phyloP scores from a whole-genome alignment of 2,329 filamentous ascomycete genomes.

The Claviceps fusiformis region DNA sequence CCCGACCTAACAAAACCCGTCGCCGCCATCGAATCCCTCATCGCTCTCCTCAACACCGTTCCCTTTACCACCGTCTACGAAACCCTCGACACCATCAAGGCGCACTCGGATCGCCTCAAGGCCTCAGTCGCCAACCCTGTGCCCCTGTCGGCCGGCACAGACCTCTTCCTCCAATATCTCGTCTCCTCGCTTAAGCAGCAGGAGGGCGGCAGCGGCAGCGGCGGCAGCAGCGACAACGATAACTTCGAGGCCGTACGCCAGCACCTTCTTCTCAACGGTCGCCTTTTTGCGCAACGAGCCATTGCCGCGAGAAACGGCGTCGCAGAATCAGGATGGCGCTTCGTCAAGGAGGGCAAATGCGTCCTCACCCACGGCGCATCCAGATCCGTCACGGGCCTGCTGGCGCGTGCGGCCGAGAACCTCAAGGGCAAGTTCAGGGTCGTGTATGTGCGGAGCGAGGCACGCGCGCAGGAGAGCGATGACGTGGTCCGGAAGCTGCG shows the following conservation, averaged over 20 bases:
- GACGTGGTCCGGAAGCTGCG: constrained; percentile 59
- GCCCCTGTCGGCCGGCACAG: constrained; percentile 82
- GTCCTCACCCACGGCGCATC: constrained; percentile 88
- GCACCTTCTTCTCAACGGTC: constrained; percentile 74
- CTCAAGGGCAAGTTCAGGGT: constrained; percentile 60
- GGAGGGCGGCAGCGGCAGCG: constrained; percentile 13
- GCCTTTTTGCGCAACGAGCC: constrained; percentile 74
- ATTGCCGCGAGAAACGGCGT: constrained; percentile 77
- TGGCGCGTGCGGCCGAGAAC: constrained; percentile 53
- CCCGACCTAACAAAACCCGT: constrained; percentile 89
- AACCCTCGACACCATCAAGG: constrained; percentile 73
- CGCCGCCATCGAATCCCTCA: constrained; percentile 83
- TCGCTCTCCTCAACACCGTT: constrained; percentile 68
- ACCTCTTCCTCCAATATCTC: constrained; percentile 90
- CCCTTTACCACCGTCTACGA: constrained; percentile 82
- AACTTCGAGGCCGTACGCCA: constrained; percentile 67
- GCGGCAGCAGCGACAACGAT: background rate
- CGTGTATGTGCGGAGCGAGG: constrained; percentile 58
- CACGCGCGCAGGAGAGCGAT: constrained; percentile 46
- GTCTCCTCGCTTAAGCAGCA: constrained; percentile 56
- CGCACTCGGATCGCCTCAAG: constrained; percentile 66
- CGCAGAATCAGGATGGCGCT: constrained; percentile 62
- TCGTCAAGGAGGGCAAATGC: constrained; percentile 64
- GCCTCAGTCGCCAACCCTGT: constrained; percentile 74
- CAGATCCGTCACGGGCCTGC: constrained; percentile 64